Conservation (phyloP, 1,284 basidiomycete genomes). For the Fomitopsis pinicola region DNA sequence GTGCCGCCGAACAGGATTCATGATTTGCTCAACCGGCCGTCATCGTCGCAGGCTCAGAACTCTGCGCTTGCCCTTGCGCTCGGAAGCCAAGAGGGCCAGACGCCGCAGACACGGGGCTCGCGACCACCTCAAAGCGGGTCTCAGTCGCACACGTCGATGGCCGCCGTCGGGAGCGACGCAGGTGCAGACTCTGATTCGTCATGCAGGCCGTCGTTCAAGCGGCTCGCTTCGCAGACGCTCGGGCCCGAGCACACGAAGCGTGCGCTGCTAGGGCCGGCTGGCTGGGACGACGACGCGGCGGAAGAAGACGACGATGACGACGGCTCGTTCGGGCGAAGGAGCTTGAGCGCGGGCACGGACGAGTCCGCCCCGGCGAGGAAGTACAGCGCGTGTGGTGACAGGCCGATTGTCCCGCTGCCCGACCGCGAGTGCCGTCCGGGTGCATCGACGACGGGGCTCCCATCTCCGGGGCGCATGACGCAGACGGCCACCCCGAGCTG, state of each 20-base stretch:
- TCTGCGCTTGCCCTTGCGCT: slow-evolving; percentile 36
- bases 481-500: background rate
- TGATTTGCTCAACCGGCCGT: slow-evolving; percentile 25
- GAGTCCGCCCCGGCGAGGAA: background rate
- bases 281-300: slow-evolving; percentile 26
- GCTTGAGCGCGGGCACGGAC: background rate
- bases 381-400: background rate
- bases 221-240: slow-evolving; percentile 65
- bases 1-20: slow-evolving; percentile 16
- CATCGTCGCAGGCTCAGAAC: slow-evolving; percentile 22
- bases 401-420: slow-evolving; percentile 4
- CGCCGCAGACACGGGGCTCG: slow-evolving; percentile 11
- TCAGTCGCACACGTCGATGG: slow-evolving; percentile 19
- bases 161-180: slow-evolving; percentile 16
- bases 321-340: slow-evolving; percentile 8
- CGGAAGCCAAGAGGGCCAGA: slow-evolving; percentile 16
- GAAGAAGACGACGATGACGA: slow-evolving; percentile 25
- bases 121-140: slow-evolving; percentile 9
- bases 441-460: slow-evolving; percentile 2
- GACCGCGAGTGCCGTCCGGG: slow-evolving; percentile 20
- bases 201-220: slow-evolving; percentile 62
- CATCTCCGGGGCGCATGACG: background rate
- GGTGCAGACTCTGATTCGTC: slow-evolving; percentile 22
- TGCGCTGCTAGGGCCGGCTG: slow-evolving; percentile 33
- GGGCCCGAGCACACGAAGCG: slow-evolving; percentile 57